Percentiles rank a stretch among this genome's conserved stretches.
These are phyloP conservation scores for Heterobasidion occidentale DNA, from an alignment of 1,284 basidiomycete genomes.

Conservation along the genomic window DNA sequence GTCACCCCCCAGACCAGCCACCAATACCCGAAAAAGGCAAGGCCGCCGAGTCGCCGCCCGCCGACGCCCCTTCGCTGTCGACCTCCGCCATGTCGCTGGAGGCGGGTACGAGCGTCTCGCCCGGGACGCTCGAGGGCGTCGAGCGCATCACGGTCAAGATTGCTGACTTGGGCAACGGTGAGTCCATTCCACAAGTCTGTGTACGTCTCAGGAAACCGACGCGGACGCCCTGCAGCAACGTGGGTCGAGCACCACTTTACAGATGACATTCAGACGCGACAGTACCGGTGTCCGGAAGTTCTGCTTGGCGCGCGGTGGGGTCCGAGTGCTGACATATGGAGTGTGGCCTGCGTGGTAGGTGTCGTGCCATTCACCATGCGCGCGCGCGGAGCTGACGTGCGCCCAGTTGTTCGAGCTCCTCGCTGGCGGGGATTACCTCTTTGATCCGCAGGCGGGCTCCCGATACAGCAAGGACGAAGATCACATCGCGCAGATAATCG, in stretches of 20 bases:
- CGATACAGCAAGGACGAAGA: conserved; percentile 95
- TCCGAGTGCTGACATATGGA: conserved; percentile 93
- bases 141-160: conserved; percentile 99
- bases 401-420: conserved; percentile 82
- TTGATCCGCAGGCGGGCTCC: conserved; percentile 74
- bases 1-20: conserved; percentile 16
- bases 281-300: conserved; percentile 96
- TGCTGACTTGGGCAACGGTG: conserved; percentile 92
- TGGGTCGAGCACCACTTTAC: conserved; percentile 93
- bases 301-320: conserved; percentile 95
- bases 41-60: conserved; percentile 7
- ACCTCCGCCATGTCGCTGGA: conserved; percentile 33
- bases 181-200: conserved; percentile 14
- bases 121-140: conserved; percentile 17
- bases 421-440: conserved; percentile 87
- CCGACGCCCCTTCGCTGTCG: conserved; percentile 5
- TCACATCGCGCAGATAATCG: conserved; percentile 98
- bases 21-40: conserved; percentile 13
- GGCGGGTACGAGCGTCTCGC: conserved; percentile 10
- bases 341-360: conserved; percentile 86
- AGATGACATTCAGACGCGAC: conserved; percentile 94
- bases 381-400: background rate
- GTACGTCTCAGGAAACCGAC: conserved; percentile 11
- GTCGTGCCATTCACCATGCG: background rate
- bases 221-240: conserved; percentile 38